A percentile compares a stretch with the other conserved stretches of the same genome.
Evolutionary conservation across 768 basidiomycete genomes (phyloP).

Genomic region (Amanita muscaria): DNA sequence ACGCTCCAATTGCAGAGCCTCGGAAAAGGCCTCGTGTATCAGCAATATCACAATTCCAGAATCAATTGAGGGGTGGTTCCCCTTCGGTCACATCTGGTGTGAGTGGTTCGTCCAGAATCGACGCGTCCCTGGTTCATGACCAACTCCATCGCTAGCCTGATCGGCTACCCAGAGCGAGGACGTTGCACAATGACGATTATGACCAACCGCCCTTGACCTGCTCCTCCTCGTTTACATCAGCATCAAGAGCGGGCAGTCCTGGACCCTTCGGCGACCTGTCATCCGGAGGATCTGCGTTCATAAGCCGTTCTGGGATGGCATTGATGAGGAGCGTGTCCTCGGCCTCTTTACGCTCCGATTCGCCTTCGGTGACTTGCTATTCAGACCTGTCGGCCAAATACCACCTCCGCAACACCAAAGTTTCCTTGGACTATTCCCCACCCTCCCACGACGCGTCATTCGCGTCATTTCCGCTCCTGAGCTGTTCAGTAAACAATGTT

Average conservation of each 20-base stretch:
- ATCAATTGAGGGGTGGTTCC: slow-evolving; percentile 12
- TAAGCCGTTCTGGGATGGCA: slow-evolving; percentile 20
- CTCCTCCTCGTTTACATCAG: slow-evolving; percentile 8
- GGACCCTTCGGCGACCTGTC: slow-evolving; percentile 12
- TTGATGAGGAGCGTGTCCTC: slow-evolving; percentile 27
- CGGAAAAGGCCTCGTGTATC: slow-evolving; percentile 26
- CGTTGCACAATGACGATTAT: slow-evolving; percentile 12
- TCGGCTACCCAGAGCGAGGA: slow-evolving; percentile 14
- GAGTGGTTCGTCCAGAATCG: slow-evolving; percentile 8
- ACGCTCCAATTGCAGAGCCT: slow-evolving; percentile 16
- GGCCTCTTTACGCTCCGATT: slow-evolving; percentile 19
- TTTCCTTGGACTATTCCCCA: slow-evolving; percentile 26
- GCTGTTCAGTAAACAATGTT: slow-evolving; percentile 35
- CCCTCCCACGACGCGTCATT: slow-evolving; percentile 8
- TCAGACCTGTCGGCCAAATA: slow-evolving; percentile 28
- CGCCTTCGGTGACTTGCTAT: slow-evolving; percentile 18
- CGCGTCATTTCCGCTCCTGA: slow-evolving; percentile 22
- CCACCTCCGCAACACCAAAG: slow-evolving; percentile 25
- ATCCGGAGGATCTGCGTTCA: slow-evolving; percentile 16
- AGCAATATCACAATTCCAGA: slow-evolving; percentile 14
- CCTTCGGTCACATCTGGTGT: slow-evolving; percentile 13
- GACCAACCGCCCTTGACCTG: slow-evolving; percentile 10
- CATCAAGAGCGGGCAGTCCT: slow-evolving; percentile 19
- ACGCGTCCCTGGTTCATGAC: slow-evolving; percentile 8
- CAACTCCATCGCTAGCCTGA: slow-evolving; percentile 11